Percentiles rank a stretch among this genome's conserved stretches.
These are phyloP conservation scores for Bruguiera gymnorhiza DNA, from an alignment of 345 rosid genomes.

Conservation along the genomic window DNA sequence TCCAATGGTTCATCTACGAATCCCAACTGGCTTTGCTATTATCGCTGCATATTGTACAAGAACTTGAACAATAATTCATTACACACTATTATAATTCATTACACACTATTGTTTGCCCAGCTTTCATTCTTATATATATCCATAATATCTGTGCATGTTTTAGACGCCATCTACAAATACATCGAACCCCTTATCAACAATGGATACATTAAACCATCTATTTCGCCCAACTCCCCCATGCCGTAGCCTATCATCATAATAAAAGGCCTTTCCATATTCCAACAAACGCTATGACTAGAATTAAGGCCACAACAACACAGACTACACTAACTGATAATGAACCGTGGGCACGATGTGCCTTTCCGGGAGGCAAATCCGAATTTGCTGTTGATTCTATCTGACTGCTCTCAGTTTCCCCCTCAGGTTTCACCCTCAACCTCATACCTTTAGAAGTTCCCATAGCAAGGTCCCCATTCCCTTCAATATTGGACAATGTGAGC, in stretches of 20 bases:
- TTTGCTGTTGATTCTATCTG: slow-evolving; percentile 11
- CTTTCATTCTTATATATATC: no score
- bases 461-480: slow-evolving; percentile 14
- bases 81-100: no score
- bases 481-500: slow-evolving; percentile 6
- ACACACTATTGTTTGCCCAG: no score
- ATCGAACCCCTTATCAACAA: no score
- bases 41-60: no score
- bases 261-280: slow-evolving; percentile 20
- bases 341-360: neutral
- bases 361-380: slow-evolving; percentile 1
- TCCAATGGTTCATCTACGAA: no score
- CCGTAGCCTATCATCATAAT: neutral
- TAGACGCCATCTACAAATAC: no score
- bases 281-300: slow-evolving; percentile 8
- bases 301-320: slow-evolving; percentile 14
- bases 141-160: no score
- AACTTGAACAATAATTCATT: no score
- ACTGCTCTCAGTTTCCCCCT: slow-evolving; percentile 6
- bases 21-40: no score
- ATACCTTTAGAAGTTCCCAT: slow-evolving; percentile 20
- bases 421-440: slow-evolving; percentile 30
- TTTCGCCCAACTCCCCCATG: no score
- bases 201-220: no score
- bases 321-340: slow-evolving; percentile 11